phyloP scores from a whole-genome alignment of 352 stramenopile genomes.

The Globisporangium radiosum region DNA sequence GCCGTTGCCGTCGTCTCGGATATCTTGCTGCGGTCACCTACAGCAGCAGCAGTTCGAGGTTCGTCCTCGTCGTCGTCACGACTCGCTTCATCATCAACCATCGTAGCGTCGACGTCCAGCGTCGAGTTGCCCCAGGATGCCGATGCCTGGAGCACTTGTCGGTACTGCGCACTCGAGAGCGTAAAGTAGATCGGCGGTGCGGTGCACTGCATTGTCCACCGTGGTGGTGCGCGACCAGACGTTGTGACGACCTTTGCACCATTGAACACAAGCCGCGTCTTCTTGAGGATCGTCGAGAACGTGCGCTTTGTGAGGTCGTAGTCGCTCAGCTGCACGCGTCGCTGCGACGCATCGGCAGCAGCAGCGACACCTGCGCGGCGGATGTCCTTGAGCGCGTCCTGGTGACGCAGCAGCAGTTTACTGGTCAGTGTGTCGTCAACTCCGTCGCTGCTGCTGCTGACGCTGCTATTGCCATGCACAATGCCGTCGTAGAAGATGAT shows the following conservation, averaged over 20 bases:
- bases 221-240: conserved; percentile 26
- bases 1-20: too few species aligned
- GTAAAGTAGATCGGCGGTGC: conserved; percentile 70
- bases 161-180: conserved; percentile 56
- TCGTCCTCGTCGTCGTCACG: background rate
- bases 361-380: background rate
- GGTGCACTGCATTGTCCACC: conserved; percentile 58
- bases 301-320: conserved; percentile 37
- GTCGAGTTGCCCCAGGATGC: conserved; percentile 38
- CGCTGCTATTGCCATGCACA: background rate
- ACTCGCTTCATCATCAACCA: too few species aligned
- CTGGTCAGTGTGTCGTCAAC: background rate
- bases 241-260: conserved; percentile 41
- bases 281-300: conserved; percentile 51
- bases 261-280: conserved; percentile 53
- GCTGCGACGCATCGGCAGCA: background rate
- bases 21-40: background rate
- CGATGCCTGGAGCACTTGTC: conserved; percentile 60
- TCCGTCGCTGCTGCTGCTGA: background rate
- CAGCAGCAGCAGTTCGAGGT: background rate
- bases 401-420: conserved; percentile 8
- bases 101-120: background rate
- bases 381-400: conserved; percentile 13
- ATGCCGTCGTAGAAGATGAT: conserved; percentile 54
- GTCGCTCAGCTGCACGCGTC: conserved; percentile 15